These are phyloP conservation scores for Otatea glauca DNA, from an alignment of 176 grass and related monocot genomes.

Conservation along the genomic window DNA sequence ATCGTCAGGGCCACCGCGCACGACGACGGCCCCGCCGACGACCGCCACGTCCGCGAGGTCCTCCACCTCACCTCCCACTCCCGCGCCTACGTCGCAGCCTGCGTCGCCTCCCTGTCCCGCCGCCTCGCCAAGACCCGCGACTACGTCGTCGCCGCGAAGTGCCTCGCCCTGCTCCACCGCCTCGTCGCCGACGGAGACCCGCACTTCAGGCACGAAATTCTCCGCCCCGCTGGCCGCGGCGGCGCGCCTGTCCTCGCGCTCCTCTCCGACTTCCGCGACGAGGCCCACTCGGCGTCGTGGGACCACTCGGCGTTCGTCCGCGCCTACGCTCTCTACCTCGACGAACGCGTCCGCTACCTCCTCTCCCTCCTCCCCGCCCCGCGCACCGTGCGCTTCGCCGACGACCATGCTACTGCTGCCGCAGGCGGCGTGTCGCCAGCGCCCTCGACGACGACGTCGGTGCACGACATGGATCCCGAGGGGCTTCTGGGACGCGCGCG, in stretches of 20 bases:
- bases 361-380: conserved; percentile 40
- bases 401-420: background rate
- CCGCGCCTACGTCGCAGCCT: conserved; percentile 37
- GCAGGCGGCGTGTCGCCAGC: background rate
- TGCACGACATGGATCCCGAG: conserved; percentile 63
- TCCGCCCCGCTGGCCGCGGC: conserved; percentile 43
- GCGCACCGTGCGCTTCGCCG: conserved; percentile 37
- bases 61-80: conserved; percentile 53
- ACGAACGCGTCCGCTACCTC: conserved; percentile 66
- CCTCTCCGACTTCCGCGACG: conserved; percentile 76
- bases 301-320: conserved; percentile 82
- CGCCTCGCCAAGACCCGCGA: conserved; percentile 71
- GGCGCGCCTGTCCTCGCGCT: conserved; percentile 55
- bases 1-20: conserved; percentile 79
- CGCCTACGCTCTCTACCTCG: conserved; percentile 70
- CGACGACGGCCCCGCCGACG: conserved; percentile 63
- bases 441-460: conserved; percentile 1
- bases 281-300: conserved; percentile 81
- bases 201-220: conserved; percentile 60
- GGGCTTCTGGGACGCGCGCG: conserved; percentile 52
- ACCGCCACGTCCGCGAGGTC: conserved; percentile 54
- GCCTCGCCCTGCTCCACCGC: conserved; percentile 68
- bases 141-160: conserved; percentile 83
- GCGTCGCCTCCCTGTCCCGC: conserved; percentile 54
- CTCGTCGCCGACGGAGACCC: conserved; percentile 57